phyloP scores from a whole-genome alignment of 177 flowering plant species.

The Vitis hybrid region DNA sequence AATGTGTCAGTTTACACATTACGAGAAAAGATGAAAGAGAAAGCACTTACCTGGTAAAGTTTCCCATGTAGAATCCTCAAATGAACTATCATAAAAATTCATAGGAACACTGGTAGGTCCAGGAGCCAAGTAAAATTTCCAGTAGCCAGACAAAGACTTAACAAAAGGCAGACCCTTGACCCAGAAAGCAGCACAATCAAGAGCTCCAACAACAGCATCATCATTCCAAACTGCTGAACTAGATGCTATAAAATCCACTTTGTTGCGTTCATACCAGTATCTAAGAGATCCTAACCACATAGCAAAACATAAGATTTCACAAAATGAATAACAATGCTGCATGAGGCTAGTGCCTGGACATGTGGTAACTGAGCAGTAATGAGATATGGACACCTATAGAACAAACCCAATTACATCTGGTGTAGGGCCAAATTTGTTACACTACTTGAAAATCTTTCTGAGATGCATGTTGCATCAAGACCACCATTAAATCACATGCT shows the following conservation, averaged over 20 bases:
- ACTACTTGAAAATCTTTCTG: not conserved
- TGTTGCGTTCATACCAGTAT: conserved; percentile 83
- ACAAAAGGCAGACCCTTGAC: conserved; percentile 83
- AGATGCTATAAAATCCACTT: conserved; percentile 60
- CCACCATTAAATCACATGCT: not conserved
- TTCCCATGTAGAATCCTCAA: conserved; percentile 76
- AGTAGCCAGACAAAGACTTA: conserved; percentile 83
- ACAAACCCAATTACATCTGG: no score
- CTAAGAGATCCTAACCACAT: conserved; percentile 67
- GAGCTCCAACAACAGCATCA: conserved; percentile 73
- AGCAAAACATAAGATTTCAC: conserved; percentile 2
- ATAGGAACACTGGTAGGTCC: conserved; percentile 53
- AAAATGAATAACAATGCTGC: not conserved
- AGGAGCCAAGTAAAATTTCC: conserved; percentile 83
- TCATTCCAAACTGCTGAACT: conserved; percentile 85
- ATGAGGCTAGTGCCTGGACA: not conserved
- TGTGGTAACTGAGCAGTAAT: not conserved
- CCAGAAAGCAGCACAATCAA: conserved; percentile 83
- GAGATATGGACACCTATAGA: not conserved
- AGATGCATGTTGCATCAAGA: not conserved
- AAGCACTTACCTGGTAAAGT: conserved; percentile 63
- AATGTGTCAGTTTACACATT: not conserved
- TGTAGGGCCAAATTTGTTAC: no score
- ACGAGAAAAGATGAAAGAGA: not conserved
- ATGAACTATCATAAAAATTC: conserved; percentile 50